Evolutionary conservation across 2,329 filamentous ascomycete genomes (phyloP), one percentile per base, ranked within the genome.

Genomic region (Leptographium procerum): DNA sequence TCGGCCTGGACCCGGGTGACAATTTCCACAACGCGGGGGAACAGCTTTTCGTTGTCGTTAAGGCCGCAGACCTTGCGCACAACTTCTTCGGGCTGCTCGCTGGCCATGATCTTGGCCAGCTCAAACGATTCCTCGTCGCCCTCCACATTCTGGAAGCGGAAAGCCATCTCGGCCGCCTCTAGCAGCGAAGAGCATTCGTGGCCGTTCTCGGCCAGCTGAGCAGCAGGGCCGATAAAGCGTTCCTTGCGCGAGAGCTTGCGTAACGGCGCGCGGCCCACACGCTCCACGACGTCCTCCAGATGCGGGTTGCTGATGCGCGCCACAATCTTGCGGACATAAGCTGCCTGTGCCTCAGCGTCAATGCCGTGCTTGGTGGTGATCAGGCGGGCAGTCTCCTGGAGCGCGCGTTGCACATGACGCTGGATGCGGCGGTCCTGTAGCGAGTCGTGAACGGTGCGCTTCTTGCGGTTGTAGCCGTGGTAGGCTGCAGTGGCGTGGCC

Each of bases 401-500:
- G 81, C 26, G 88, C 89, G 61, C 84, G 84, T 64, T 86, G 84
- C 55, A 99, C 92, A 66, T 90, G 84, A 54, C 82, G 77, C 72
- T 88, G 82, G 68, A 99, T 95, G 67, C 85, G 80, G 68, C 84
- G 78, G 70, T 97, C 90, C 62, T 84, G 82, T 63, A 97, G 82
- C 10, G 91, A 87, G 67, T 97, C 92, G 70, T 94, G 89, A 65
- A 99, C 90, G 61, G 88, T 95, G 69, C 83, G 80, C 80, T 95
- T 92, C 69, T 88, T 85, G 64, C 85, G 82, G 75, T 91, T 82
- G 81, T 95, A 88, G 58, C 91, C 92, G 73, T 94, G 91, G 82
- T 97, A 97, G 61, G 94, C 92, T 24, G 91, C 91, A 9, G 92
- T 95, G 61, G 94, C 94, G 71, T 99, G 94, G 58, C 91, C 88